Evolutionary conservation across 495 filamentous ascomycete genomes (phyloP), one percentile per base, ranked within the genome.

Genomic region (Chlorociboria aeruginascens): DNA sequence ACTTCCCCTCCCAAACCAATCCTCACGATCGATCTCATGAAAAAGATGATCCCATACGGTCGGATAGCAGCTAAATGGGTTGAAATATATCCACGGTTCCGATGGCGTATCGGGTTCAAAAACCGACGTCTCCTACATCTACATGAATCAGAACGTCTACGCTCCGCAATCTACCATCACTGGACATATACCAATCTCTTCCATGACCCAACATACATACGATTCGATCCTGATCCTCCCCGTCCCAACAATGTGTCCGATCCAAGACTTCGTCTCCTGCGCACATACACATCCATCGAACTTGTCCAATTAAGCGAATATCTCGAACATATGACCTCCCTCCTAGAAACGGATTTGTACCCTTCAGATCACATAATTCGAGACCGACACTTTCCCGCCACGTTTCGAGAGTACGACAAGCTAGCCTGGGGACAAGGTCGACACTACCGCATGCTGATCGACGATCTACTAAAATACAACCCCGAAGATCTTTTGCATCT

Each of bases 131-230:
- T 76, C 3, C 68, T 90, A 8, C 72, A 59, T 0, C 41, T 51
- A 1, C 48, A 68, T 10, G 86, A 89, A 59, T 67, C 73, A 14
- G 64, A 67, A 20, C 69, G 74, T 6, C 50, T 88, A n/a, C 76
- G 85, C 6, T 70, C 72, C 36, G 83, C 79, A 1, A 58, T 88
- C 46, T 89, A 84, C 56, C 70, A 76, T 1, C 72, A 84, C 61
- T 87, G 84, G 84, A 66, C 48, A 12, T 59, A 59, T 33, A 56
- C 50, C 11, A 51, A 32, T 79, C 10, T 73, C 55, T 58, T 63
- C 60, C 16, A 59, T 30, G 52, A 55, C 16, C 44, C 36, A 16
- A 43, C 47, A 7, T 59, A 45, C 50, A 55, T 49, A 8, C 47
- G 48, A 34, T 56, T 53, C 33, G 51, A 50, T 7, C 52, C 52